A percentile compares a stretch with the other conserved stretches of the same genome.
Evolutionary conservation across 805 yeast species (phyloP).

Genomic region (Monosporozyma servazzii): DNA sequence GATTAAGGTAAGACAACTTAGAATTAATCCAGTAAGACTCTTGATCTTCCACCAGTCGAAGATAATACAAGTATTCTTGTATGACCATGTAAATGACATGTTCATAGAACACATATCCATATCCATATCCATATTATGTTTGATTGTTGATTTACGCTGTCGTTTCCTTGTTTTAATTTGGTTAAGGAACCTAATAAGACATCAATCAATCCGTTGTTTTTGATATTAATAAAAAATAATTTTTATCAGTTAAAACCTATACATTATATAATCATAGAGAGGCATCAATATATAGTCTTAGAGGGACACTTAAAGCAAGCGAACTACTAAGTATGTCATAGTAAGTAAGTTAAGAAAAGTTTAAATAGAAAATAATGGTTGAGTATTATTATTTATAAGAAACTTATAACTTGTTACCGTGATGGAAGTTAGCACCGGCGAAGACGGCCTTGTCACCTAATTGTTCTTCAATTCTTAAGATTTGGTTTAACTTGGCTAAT

Average conservation of each 20-base stretch:
- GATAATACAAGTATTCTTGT: conserved; percentile 61
- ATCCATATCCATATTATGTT: conserved; percentile 1
- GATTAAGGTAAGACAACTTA: conserved; percentile 32
- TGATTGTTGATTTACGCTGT: background rate
- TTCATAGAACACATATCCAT: conserved; percentile 39
- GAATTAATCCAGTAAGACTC: conserved; percentile 40
- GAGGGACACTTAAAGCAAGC: background rate
- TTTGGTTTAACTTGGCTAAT: conserved; percentile 97
- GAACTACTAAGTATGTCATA: background rate
- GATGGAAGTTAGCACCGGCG: conserved; percentile 90
- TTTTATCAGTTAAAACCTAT: conserved; percentile 16
- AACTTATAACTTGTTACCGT: conserved; percentile 33
- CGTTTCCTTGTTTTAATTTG: background rate
- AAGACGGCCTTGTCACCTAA: conserved; percentile 94
- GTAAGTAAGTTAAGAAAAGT: conserved; percentile 1
- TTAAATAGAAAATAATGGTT: background rate
- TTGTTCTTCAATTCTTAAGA: conserved; percentile 97
- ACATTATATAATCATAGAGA: conserved; percentile 6
- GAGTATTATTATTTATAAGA: background rate
- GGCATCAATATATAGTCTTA: conserved; percentile 6
- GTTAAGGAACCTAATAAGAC: too few species aligned
- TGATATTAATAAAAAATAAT: conserved; percentile 1
- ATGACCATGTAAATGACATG: conserved; percentile 77
- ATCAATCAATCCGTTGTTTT: background rate
- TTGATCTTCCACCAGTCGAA: conserved; percentile 75